phyloP scores from a whole-genome alignment of 371 early-diverging fungal genomes.

The Mucor sp. region DNA sequence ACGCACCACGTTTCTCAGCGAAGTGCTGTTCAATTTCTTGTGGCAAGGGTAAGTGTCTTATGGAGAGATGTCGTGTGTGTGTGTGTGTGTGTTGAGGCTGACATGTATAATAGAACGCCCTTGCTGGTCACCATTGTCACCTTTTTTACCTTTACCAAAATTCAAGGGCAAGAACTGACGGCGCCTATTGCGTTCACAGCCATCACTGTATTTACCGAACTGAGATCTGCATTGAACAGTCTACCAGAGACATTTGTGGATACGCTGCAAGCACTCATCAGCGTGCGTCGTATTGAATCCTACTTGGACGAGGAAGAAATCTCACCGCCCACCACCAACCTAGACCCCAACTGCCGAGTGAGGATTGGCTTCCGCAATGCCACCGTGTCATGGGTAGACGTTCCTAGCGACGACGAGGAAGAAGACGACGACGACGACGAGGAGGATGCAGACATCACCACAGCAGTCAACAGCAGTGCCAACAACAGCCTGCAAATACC shows the following conservation, averaged over 20 bases:
- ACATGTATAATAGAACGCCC: constrained; percentile 32
- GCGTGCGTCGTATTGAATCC: constrained; percentile 66
- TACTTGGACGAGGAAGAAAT: constrained; percentile 80
- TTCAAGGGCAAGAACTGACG: constrained; percentile 53
- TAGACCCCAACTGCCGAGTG: constrained; percentile 38
- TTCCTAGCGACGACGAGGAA: background rate
- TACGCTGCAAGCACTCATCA: constrained; percentile 37
- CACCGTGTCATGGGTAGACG: constrained; percentile 38
- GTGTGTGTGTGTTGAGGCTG: no score
- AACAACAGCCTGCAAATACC: background rate
- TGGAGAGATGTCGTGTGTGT: no score
- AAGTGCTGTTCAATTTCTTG: constrained; percentile 21
- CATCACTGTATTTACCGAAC: constrained; percentile 51
- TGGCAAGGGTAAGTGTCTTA: constrained; percentile 28
- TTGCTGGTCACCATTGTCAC: constrained; percentile 51
- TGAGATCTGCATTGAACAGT: constrained; percentile 53
- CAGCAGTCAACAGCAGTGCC: background rate
- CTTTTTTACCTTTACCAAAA: constrained; percentile 54
- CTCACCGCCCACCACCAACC: constrained; percentile 16
- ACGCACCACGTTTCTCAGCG: constrained; percentile 16
- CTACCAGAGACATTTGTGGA: constrained; percentile 53
- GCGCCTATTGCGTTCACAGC: constrained; percentile 63
- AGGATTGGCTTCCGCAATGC: constrained; percentile 53
- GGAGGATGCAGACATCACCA: constrained; percentile 4
- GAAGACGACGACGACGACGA: background rate